A percentile compares a stretch with the other conserved stretches of the same genome.
Conservation (phyloP, 768 basidiomycete genomes). For the Trametes gibbosa region DNA sequence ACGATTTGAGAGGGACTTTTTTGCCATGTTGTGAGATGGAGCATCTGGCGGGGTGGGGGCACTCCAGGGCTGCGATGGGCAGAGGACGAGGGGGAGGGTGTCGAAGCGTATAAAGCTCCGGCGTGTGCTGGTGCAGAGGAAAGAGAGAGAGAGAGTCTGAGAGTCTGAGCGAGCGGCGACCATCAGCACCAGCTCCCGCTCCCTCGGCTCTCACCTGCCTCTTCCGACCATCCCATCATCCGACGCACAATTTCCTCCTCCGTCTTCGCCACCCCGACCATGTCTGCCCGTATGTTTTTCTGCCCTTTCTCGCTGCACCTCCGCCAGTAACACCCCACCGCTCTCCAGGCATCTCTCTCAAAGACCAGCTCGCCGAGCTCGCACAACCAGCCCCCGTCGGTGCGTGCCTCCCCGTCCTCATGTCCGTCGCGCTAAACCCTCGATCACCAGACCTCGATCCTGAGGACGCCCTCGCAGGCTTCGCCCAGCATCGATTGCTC, state of each 20-base stretch:
- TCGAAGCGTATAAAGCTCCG: constrained; percentile 20
- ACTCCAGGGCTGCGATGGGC: constrained; percentile 22
- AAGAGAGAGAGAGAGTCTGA: neutral
- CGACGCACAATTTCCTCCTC: neutral
- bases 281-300: constrained; percentile 20
- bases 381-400: constrained; percentile 69
- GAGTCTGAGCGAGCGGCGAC: too few species aligned
- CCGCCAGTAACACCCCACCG: neutral
- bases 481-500: constrained; percentile 33
- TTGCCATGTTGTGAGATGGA: constrained; percentile 23
- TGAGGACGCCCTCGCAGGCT: constrained; percentile 56
- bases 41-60: constrained; percentile 21
- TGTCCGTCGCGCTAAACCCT: constrained; percentile 9
- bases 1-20: constrained; percentile 22
- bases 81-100: constrained; percentile 4
- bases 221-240: neutral
- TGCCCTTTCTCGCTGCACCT: neutral
- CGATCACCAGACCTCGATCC: constrained; percentile 63
- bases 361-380: constrained; percentile 80
- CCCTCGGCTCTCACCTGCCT: constrained; percentile 7
- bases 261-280: constrained; percentile 7
- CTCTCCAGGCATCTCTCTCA: constrained; percentile 53
- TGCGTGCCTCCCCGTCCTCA: constrained; percentile 32
- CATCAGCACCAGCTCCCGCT: constrained; percentile 1
- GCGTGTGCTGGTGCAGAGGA: neutral